phyloP scores from a whole-genome alignment of 331 rosid species.

The Acacia concinna region DNA sequence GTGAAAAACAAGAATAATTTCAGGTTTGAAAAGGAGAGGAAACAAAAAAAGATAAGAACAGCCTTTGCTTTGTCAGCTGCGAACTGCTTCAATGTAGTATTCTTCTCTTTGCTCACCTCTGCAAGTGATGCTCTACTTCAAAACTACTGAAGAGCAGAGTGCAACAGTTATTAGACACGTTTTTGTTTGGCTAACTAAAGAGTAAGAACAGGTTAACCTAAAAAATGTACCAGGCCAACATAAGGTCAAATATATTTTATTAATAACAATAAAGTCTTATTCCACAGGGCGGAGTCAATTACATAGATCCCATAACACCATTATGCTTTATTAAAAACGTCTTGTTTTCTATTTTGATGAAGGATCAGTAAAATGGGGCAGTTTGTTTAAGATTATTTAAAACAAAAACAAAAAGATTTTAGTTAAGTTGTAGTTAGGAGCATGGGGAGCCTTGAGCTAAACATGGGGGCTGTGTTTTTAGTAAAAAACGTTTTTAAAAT shows the following conservation, averaged over 20 bases:
- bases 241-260: neutral
- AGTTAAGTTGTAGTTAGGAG: neutral
- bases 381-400: neutral
- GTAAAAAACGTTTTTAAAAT: too few species aligned
- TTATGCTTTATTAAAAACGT: too few species aligned
- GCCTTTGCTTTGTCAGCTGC: constrained; percentile 30
- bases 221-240: neutral
- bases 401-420: neutral
- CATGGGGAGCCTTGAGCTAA: neutral
- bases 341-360: too few species aligned
- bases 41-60: neutral
- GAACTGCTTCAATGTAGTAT: constrained; percentile 33
- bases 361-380: neutral
- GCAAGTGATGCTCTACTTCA: constrained; percentile 42
- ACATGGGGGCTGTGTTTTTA: neutral
- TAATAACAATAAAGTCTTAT: too few species aligned
- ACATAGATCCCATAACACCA: too few species aligned
- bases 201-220: neutral
- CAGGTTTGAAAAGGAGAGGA: neutral
- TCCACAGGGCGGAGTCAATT: too few species aligned
- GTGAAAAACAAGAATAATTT: constrained; percentile 46
- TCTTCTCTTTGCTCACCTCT: constrained; percentile 39
- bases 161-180: constrained; percentile 20
- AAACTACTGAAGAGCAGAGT: constrained; percentile 42
- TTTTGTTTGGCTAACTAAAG: neutral